These are phyloP conservation scores for Clavaria fumosa DNA, from an alignment of 768 basidiomycete genomes.

Conservation along the genomic window DNA sequence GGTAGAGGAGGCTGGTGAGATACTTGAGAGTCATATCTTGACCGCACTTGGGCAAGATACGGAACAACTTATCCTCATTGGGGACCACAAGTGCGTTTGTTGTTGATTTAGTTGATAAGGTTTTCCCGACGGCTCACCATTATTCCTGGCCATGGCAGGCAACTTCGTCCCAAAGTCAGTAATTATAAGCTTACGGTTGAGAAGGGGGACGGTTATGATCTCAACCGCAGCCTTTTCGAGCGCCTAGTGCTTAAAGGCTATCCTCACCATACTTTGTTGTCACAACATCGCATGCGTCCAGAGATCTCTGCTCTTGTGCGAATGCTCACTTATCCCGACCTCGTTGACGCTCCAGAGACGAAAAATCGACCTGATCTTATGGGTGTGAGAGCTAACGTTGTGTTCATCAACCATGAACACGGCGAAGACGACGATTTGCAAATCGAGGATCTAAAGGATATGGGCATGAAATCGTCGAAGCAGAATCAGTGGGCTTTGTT, in stretches of 20 bases:
- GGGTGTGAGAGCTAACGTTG: constrained; percentile 39
- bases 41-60: constrained; percentile 35
- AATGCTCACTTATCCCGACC: constrained; percentile 47
- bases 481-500: no score
- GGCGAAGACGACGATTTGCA: constrained; percentile 34
- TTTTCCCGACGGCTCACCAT: neutral
- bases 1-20: constrained; percentile 64
- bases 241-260: constrained; percentile 46
- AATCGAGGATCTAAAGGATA: constrained; percentile 31
- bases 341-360: constrained; percentile 39
- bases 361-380: constrained; percentile 32
- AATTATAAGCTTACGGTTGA: constrained; percentile 49
- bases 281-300: constrained; percentile 63
- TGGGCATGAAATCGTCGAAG: constrained; percentile 37
- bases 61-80: constrained; percentile 47
- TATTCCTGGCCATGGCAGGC: constrained; percentile 23
- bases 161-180: constrained; percentile 59
- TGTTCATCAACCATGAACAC: constrained; percentile 43
- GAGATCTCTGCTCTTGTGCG: constrained; percentile 53
- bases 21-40: constrained; percentile 42
- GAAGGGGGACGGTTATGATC: constrained; percentile 49
- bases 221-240: constrained; percentile 56
- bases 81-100: constrained; percentile 51
- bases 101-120: neutral
- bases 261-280: constrained; percentile 38